phyloP scores from a whole-genome alignment of 179 eudicot genomes.

The Gypsophila paniculata region DNA sequence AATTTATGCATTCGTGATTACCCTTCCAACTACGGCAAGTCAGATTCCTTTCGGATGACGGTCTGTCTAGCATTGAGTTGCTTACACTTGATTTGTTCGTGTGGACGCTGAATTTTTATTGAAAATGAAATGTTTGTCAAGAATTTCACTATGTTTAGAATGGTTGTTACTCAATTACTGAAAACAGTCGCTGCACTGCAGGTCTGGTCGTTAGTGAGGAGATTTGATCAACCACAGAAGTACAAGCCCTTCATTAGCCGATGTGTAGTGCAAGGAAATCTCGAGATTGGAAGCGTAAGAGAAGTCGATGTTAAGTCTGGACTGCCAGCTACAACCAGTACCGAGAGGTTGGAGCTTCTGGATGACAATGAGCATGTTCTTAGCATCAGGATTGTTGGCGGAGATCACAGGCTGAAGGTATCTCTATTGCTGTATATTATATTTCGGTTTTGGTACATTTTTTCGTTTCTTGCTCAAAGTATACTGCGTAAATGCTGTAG shows the following conservation, averaged over 20 bases:
- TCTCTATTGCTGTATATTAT: constrained; percentile 5
- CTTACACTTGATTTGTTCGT: not conserved
- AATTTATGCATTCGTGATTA: not conserved
- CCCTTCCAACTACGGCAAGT: not conserved
- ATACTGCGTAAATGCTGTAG: not conserved
- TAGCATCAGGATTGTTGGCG: constrained; percentile 44
- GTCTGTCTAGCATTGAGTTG: not conserved
- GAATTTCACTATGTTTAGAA: not conserved
- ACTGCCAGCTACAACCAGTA: constrained; percentile 52
- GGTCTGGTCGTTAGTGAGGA: constrained; percentile 45
- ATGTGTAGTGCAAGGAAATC: constrained; percentile 41
- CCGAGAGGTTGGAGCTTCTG: constrained; percentile 42
- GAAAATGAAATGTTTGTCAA: not conserved
- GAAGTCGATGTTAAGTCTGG: constrained; percentile 54
- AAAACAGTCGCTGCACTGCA: constrained; percentile 13
- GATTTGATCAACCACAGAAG: constrained; percentile 49
- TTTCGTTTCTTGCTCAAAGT: not conserved
- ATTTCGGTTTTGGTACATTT: not conserved
- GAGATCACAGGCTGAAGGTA: constrained; percentile 51
- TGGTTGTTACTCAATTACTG: not conserved
- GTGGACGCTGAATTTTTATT: not conserved
- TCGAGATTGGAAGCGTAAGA: constrained; percentile 46
- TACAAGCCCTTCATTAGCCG: constrained; percentile 48
- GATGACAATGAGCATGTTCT: constrained; percentile 49
- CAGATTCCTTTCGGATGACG: not conserved